These are phyloP conservation scores for Penicillium palitans DNA, from an alignment of 2,329 filamentous ascomycete species.

Conservation along the genomic window DNA sequence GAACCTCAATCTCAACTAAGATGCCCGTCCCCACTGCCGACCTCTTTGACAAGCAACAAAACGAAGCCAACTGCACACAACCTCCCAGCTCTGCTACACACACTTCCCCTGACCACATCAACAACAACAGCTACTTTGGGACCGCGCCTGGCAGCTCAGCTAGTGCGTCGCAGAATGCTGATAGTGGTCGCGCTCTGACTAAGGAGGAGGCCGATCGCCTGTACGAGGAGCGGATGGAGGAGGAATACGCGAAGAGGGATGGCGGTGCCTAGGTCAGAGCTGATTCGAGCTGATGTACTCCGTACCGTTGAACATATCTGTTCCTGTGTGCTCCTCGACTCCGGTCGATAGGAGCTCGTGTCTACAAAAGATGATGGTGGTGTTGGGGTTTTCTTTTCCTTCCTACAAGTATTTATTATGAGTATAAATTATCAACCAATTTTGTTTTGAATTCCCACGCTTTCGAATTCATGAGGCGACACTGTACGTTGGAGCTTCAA, in stretches of 20 bases:
- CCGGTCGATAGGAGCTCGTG: background rate
- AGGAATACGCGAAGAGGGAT: constrained; percentile 50
- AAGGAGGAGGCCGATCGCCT: constrained; percentile 46
- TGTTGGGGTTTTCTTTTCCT: background rate
- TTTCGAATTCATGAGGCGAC: background rate
- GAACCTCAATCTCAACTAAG: background rate
- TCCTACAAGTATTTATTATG: background rate
- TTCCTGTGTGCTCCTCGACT: background rate
- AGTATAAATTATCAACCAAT: background rate
- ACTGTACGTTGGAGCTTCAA: background rate
- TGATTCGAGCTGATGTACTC: background rate
- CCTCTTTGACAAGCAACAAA: constrained; percentile 18
- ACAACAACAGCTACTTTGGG: constrained; percentile 17
- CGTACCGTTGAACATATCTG: background rate
- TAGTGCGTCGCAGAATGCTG: constrained; percentile 19
- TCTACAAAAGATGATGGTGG: background rate
- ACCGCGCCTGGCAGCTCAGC: constrained; percentile 20
- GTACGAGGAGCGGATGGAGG: constrained; percentile 50
- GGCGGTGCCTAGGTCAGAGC: constrained; percentile 38
- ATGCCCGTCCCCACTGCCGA: constrained; percentile 27
- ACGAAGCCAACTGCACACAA: constrained; percentile 13
- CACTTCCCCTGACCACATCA: background rate
- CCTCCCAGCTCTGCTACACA: constrained; percentile 5
- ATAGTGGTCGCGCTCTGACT: constrained; percentile 33
- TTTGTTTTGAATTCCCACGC: too few species aligned